Conservation (phyloP, 805 yeast genomes). For the Kuraishia borneana region DNA sequence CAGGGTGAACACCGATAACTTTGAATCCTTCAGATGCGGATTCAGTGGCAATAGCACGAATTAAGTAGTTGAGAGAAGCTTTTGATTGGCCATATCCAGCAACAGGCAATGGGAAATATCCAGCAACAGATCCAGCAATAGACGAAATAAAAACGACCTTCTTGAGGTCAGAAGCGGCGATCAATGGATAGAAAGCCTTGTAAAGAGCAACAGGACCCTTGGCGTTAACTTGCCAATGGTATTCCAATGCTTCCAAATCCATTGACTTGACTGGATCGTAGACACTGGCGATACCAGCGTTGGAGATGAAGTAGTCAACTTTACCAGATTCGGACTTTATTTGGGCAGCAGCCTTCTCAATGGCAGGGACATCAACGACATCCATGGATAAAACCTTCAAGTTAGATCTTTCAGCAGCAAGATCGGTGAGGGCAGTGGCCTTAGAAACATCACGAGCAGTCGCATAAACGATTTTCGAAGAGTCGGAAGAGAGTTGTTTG, state of each 20-base stretch:
- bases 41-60: slow-evolving; percentile 16
- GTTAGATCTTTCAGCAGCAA: background rate
- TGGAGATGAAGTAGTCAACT: background rate
- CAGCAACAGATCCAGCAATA: slow-evolving; percentile 13
- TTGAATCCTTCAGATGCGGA: slow-evolving; percentile 13
- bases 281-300: slow-evolving; percentile 1
- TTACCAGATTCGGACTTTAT: background rate
- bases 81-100: slow-evolving; percentile 25
- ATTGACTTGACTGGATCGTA: background rate
- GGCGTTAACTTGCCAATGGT: slow-evolving; percentile 11
- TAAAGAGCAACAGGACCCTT: slow-evolving; percentile 13
- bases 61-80: slow-evolving; percentile 24
- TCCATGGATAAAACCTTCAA: background rate
- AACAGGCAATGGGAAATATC: slow-evolving; percentile 7
- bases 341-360: background rate
- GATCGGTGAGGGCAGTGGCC: background rate
- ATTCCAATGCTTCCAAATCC: background rate
- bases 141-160: slow-evolving; percentile 17
- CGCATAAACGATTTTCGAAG: background rate
- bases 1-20: slow-evolving; percentile 25
- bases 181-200: slow-evolving; percentile 10
- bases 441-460: background rate
- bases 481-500: background rate
- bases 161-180: slow-evolving; percentile 11
- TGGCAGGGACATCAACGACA: background rate